These are phyloP conservation scores for Pestalotiopsis sp. DNA, from an alignment of 2,329 filamentous ascomycete genomes.

Conservation along the genomic window DNA sequence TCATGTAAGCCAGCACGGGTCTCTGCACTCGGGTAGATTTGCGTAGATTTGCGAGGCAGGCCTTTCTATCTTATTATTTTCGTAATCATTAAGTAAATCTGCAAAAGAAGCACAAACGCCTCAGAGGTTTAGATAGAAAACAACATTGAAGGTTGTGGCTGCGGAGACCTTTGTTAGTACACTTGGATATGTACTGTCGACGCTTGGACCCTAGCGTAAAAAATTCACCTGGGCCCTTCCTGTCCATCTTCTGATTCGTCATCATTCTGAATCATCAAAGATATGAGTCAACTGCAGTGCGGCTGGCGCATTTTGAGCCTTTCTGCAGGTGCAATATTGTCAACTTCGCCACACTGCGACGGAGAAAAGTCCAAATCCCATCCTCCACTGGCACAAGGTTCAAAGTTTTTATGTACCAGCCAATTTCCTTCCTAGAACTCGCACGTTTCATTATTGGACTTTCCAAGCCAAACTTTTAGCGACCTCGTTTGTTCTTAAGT, in stretches of 20 bases:
- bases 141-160: too few species aligned
- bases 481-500: neutral
- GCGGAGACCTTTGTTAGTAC: too few species aligned
- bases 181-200: too few species aligned
- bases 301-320: neutral
- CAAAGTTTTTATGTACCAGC: neutral
- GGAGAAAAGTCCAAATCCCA: neutral
- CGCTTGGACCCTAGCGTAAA: neutral
- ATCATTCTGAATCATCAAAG: conserved; percentile 11
- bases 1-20: too few species aligned
- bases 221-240: too few species aligned
- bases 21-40: too few species aligned
- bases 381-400: neutral
- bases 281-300: conserved; percentile 11
- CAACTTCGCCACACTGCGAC: conserved; percentile 8
- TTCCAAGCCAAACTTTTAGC: neutral
- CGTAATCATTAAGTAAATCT: too few species aligned
- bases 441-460: neutral
- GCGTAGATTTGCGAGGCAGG: too few species aligned
- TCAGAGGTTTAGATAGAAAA: too few species aligned
- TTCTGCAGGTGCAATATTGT: neutral
- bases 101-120: too few species aligned
- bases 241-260: conserved; percentile 2
- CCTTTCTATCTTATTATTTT: too few species aligned
- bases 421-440: neutral